Evolutionary conservation across 108 stramenopile species (phyloP).

Genomic region (Seminavis robusta): DNA sequence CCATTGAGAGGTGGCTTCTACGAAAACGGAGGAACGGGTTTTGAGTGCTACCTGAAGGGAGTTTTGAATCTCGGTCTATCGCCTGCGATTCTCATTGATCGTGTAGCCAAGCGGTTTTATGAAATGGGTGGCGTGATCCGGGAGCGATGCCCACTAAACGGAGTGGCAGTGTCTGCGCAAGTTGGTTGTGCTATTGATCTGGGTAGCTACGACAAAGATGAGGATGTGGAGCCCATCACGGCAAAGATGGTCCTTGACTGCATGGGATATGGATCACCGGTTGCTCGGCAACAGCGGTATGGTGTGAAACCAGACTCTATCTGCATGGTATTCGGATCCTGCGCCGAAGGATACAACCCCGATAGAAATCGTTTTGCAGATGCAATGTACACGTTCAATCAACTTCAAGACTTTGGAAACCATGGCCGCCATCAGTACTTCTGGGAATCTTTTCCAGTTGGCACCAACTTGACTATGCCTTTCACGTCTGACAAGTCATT

Average conservation of each 20-base stretch:
- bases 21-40: constrained; percentile 50
- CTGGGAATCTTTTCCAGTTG: constrained; percentile 85
- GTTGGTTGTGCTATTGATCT: constrained; percentile 54
- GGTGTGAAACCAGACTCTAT: constrained; percentile 64
- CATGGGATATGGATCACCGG: constrained; percentile 79
- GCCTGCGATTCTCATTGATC: constrained; percentile 38
- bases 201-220: too few species aligned
- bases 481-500: constrained; percentile 27
- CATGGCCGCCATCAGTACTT: constrained; percentile 72
- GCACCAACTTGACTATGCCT: constrained; percentile 46
- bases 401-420: constrained; percentile 44
- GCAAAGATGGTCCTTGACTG: constrained; percentile 70
- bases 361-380: constrained; percentile 59
- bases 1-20: constrained; percentile 42
- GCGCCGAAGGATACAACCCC: constrained; percentile 59
- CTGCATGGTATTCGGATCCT: constrained; percentile 66
- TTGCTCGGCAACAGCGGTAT: constrained; percentile 59
- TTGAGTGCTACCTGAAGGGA: constrained; percentile 40
- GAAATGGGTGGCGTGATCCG: constrained; percentile 33
- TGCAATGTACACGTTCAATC: constrained; percentile 76
- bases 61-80: constrained; percentile 56
- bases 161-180: constrained; percentile 46
- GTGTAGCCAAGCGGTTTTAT: constrained; percentile 31
- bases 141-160: constrained; percentile 33
- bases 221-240: constrained; percentile 41